phyloP scores from a whole-genome alignment of 768 basidiomycete genomes.

The Auricularia auricula-judae region DNA sequence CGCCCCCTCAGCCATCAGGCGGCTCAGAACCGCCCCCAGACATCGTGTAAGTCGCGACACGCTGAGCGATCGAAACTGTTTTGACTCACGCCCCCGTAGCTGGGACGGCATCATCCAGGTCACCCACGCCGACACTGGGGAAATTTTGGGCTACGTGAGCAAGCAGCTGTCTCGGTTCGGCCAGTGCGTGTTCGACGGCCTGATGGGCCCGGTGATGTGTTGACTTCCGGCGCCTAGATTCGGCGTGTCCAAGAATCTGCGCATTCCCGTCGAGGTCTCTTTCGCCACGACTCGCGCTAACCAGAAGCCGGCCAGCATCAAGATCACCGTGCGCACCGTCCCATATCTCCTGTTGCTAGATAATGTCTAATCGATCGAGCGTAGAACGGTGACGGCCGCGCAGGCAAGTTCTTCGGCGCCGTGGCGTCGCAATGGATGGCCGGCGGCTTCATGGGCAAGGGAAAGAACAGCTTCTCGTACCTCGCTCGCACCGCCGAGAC shows the following conservation, averaged over 20 bases:
- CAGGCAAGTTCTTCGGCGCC: conserved; percentile 1
- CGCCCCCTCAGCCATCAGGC: neutral
- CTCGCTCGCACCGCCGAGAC: neutral
- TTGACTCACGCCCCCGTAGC: neutral
- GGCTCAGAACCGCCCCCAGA: neutral
- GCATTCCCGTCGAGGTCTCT: neutral
- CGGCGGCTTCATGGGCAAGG: neutral
- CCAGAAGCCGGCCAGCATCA: neutral
- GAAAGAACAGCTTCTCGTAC: neutral
- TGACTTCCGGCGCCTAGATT: neutral
- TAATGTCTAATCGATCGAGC: neutral
- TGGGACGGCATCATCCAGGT: neutral
- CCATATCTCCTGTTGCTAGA: neutral
- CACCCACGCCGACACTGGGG: neutral
- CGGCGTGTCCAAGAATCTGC: neutral
- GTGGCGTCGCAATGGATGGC: neutral
- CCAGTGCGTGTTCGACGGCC: neutral
- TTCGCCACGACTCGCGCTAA: neutral
- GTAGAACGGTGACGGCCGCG: neutral
- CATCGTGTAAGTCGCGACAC: neutral
- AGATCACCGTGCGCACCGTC: neutral
- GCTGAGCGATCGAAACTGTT: neutral
- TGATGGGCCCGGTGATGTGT: neutral
- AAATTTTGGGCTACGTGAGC: neutral
- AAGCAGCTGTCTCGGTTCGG: neutral